Evolutionary conservation across 2,329 filamentous ascomycete genomes (phyloP), one percentile per base, ranked within the genome.

Genomic region (Talaromyces verruculosus): DNA sequence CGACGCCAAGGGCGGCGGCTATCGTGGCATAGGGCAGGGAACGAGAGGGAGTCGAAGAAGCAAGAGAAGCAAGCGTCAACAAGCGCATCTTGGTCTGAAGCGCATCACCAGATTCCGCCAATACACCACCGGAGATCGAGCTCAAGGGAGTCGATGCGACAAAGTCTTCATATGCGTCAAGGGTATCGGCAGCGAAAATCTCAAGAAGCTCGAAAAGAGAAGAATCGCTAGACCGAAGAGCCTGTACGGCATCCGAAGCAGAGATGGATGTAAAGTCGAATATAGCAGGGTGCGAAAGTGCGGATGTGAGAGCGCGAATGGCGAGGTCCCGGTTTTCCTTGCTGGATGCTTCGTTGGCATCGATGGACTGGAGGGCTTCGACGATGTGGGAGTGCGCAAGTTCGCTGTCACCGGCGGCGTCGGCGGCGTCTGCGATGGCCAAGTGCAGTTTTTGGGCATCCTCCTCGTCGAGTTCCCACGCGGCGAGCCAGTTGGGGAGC

Each of bases 151-250:
- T 80, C 67, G 79, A 72, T 55, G 96, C 91, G 77, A 92, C 88
- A 84, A 98, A 98, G 81, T 97, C 93, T 79, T 92, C 91, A 83
- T 95, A 97, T 80, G 97, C 92, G 77, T 98, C 93, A 64, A 97
- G 88, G 72, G 93, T 91, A 80, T 98, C 93, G 75, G 95, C 91
- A 72, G 92, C 91, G 81, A 98, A 97, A 75, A 98, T 92, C 75
- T 97, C 93, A 65, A 99, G 90, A 43, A 99, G 87, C 81, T 98
- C 92, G 73, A 91, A 93, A 81, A 94, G 92, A 70, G 91, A 85
- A 67, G 91, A 87, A 76, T 97, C 91, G 61, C 91, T 91, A 75
- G 94, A 90, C 76, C 89, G 88, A 60, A 99, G 89, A 17, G 91
- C 91, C 81, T 97, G 93, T 69, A 99, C 88, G 70, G 90, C 89